Base-by-base conservation (phyloP, 331 rosid genomes). In the Malus hybrid region DNA sequence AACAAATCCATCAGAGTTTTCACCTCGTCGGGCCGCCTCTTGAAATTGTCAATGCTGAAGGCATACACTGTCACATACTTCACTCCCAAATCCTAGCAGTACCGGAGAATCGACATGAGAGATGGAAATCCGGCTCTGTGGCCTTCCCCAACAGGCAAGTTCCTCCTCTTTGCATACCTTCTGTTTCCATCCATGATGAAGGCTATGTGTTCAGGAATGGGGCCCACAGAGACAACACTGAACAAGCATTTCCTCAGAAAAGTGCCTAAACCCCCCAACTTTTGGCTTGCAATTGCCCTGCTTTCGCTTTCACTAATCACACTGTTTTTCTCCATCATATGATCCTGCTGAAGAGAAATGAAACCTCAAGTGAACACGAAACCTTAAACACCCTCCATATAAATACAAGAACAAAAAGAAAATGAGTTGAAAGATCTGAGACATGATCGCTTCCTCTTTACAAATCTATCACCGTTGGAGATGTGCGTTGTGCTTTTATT, bases 131-230 rank as follows among this genome's bases (percentile, higher is more conserved):
- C 89, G 28, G 78, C 82, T 66, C 68, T 81, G 65, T 84, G 86
- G 33, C 90, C 88, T 7, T 46, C 56, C 56, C 78, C 84, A 50
- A 60, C 73, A 0, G 26, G 68, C 39, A 75, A 29, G 56, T 72
- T 81, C 26, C 30, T 44, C 70, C 68, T 82, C 72, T 81, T 84
- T 10, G 89, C 86, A 48, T 68, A 88, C 77, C 90, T 84, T 61
- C 89, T 67, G 74, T 88, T 88, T 4, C 93, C 89, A 79, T 88
- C 90, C 85, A 88, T 84, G 84, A 88, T 88, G 78, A 86, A 88
- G 30, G 93, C 87, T 20, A 88, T 63, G 75, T 86, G 90, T 4
- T 56, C 16, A 36, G 93, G 93, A 72, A 86, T 73, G 2, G 89
- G 84, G 39, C 93, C 90, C 30, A 81, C 75, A 2, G 88, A 82